phyloP scores from a whole-genome alignment of 345 rosid genomes.

The Hibiscus syriacus region DNA sequence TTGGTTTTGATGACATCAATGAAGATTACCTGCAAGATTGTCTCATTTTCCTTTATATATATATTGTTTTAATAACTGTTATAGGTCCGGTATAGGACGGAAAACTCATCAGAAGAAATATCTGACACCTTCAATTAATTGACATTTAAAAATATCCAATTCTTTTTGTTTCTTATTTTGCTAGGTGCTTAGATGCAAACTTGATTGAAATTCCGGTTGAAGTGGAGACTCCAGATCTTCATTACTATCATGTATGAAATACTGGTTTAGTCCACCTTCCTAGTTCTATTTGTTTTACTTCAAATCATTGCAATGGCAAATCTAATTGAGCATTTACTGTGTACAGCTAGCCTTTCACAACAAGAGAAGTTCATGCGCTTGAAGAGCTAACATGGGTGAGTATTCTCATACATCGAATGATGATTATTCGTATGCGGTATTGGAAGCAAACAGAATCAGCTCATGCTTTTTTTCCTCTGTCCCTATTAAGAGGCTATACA shows the following conservation, averaged over 20 bases:
- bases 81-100: too few species aligned
- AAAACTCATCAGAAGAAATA: background rate
- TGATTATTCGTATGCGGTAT: too few species aligned
- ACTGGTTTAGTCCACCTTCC: background rate
- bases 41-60: too few species aligned
- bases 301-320: background rate
- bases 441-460: too few species aligned
- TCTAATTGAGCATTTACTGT: constrained; percentile 8
- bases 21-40: too few species aligned
- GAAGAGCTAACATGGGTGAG: constrained; percentile 97
- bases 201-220: constrained; percentile 84
- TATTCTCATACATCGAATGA: too few species aligned
- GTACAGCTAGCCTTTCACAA: constrained; percentile 74
- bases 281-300: background rate
- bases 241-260: constrained; percentile 66
- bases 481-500: background rate
- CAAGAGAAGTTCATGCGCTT: constrained; percentile 49
- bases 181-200: constrained; percentile 74
- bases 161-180: background rate
- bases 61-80: too few species aligned
- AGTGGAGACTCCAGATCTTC: constrained; percentile 72
- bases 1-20: too few species aligned
- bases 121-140: background rate
- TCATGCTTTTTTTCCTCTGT: too few species aligned
- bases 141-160: background rate